Evolutionary conservation across 441 rosid genomes (phyloP), one percentile per base, ranked within the genome.

Genomic region (Kokia cookei): DNA sequence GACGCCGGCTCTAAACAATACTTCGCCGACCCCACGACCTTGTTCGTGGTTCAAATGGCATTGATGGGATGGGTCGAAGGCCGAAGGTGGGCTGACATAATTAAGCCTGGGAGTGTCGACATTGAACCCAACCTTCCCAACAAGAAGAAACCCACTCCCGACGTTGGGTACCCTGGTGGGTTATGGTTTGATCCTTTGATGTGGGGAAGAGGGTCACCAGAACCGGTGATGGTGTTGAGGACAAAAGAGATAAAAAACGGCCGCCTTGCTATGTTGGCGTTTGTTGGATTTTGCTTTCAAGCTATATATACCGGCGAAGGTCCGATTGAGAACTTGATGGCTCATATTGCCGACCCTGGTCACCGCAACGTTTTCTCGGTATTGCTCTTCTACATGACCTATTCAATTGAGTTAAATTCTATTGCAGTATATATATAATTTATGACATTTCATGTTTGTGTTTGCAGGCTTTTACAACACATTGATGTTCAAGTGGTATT

Each of bases 121-220:
- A 87, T 92, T 17, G 92, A 91, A 37, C 89, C 90, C 0, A 85
- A 81, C 29, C 69, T 88, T 10, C 97, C 97, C 4, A 70, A 90
- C 79, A 92, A 78, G 77, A 81, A 81, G 65, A 94, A 92, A 65
- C 98, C 95, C 1, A 84, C 76, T 29, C 89, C 94, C 10, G 97
- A 92, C 61, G 90, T 91, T 32, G 97, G 98, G 51, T 94, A 92
- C 85, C 97, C 97, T 1, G 97, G 97, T 0, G 99, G 97, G 27
- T 71, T 94, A 19, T 94, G 97, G 97, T 94, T 92, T 71, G 98
- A 94, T 71, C 91, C 92, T 13, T 3, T 84, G 85, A 87, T 86
- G 88, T 94, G 99, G 99, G 99, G 99, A 5, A 79, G 91, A 81
- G 99, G 99, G 11, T 92, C 99, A 5, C 97, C 97, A 0, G 96